Evolutionary conservation across 495 filamentous ascomycete genomes (phyloP).

Genomic region (Hapsidospora chrysogenum): DNA sequence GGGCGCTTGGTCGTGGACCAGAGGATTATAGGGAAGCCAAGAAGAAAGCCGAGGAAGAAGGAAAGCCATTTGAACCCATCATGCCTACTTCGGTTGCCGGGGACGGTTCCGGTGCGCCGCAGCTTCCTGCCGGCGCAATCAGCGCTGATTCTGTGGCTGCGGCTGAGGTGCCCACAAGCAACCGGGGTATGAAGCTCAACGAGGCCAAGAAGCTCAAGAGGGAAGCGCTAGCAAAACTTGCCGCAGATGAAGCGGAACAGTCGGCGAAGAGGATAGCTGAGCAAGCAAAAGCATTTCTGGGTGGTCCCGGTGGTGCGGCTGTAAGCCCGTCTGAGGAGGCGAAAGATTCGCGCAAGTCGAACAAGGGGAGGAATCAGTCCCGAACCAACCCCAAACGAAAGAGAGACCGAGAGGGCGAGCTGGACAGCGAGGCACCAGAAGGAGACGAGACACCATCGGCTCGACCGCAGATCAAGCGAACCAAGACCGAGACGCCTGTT

Average conservation of each 20-base stretch:
- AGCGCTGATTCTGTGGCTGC: conserved; percentile 29
- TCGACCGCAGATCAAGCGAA: conserved; percentile 31
- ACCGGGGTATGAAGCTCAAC: conserved; percentile 81
- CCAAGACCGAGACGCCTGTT: conserved; percentile 38
- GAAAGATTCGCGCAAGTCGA: no score
- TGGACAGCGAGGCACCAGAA: conserved; percentile 24
- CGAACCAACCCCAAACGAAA: conserved; percentile 24
- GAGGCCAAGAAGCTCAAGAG: conserved; percentile 85
- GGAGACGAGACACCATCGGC: conserved; percentile 11
- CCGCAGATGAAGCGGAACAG: conserved; percentile 48
- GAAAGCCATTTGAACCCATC: conserved; percentile 40
- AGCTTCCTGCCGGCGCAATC: conserved; percentile 31
- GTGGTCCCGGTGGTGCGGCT: background rate
- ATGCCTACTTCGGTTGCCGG: conserved; percentile 18
- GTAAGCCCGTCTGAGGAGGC: conserved; percentile 4
- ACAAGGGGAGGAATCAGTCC: no score
- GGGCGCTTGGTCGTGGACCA: conserved; percentile 55
- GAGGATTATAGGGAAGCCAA: conserved; percentile 58
- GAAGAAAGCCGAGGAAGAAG: conserved; percentile 46
- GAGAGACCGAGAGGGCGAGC: conserved; percentile 29
- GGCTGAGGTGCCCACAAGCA: conserved; percentile 46
- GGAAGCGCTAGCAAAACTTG: conserved; percentile 51
- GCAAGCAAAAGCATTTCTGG: conserved; percentile 32
- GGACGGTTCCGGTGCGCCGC: conserved; percentile 18
- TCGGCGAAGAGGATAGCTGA: conserved; percentile 38